A percentile compares a stretch with the other conserved stretches of the same genome.
Evolutionary conservation across 2,329 filamentous ascomycete species (phyloP).

Genomic region (Fusarium subglutinans): DNA sequence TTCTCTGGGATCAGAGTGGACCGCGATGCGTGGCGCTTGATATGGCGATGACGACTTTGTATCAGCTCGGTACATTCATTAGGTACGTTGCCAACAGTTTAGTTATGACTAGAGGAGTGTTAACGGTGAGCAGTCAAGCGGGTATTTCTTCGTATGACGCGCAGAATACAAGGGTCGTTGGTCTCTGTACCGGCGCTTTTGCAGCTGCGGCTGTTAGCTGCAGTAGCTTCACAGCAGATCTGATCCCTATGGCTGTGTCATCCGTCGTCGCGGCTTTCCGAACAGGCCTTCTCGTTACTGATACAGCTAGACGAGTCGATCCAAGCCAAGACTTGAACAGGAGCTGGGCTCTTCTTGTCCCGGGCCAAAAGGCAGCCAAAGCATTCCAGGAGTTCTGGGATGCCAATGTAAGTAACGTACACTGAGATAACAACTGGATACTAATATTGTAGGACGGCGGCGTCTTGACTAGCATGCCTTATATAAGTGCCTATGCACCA

Average conservation of each 20-base stretch:
- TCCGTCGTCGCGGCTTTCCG: constrained; percentile 27
- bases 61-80: constrained; percentile 33
- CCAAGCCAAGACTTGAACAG: constrained; percentile 2
- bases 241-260: constrained; percentile 26
- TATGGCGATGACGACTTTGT: constrained; percentile 35
- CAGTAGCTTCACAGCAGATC: constrained; percentile 30
- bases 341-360: constrained; percentile 34
- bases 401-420: not conserved
- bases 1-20: constrained; percentile 28
- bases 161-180: constrained; percentile 22
- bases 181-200: constrained; percentile 35
- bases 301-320: constrained; percentile 19
- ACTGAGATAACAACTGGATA: accelerated
- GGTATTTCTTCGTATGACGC: constrained; percentile 28
- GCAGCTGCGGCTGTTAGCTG: constrained; percentile 34
- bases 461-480: constrained; percentile 26
- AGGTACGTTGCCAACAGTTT: not conserved
- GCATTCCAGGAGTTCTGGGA: constrained; percentile 6
- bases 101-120: accelerated
- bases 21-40: constrained; percentile 31
- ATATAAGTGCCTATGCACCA: constrained; percentile 33
- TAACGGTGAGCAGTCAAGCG: not conserved
- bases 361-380: constrained; percentile 5
- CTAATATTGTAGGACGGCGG: not conserved
- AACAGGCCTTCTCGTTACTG: constrained; percentile 27